Percentiles rank a stretch among this genome's conserved stretches.
Evolutionary conservation across 2,329 filamentous ascomycete species (phyloP).

Genomic region (Proliferodiscus dingleyae): DNA sequence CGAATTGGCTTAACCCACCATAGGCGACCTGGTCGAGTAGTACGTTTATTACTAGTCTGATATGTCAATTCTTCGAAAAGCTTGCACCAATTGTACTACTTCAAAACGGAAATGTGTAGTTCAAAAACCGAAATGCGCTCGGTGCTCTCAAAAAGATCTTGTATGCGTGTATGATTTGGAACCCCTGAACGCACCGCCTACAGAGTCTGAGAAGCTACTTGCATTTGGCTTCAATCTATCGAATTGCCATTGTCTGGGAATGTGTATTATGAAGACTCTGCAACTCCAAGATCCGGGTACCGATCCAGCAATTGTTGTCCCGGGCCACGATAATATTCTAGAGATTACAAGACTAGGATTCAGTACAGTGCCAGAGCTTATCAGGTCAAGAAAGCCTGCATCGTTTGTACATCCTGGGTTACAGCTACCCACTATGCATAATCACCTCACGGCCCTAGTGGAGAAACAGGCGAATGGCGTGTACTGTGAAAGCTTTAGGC

Average conservation of each 20-base stretch:
- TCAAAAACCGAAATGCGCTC: conserved; percentile 7
- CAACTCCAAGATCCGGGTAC: neutral
- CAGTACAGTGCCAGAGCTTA: conserved; percentile 3
- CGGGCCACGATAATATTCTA: conserved; percentile 3
- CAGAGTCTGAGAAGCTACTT: neutral
- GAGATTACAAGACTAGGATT: conserved; percentile 5
- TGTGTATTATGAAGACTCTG: conserved; percentile 7
- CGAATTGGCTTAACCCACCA: too few relatives aligned
- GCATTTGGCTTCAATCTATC: neutral
- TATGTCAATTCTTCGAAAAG: conserved; percentile 8
- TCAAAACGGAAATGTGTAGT: conserved; percentile 9
- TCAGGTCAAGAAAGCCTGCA: conserved; percentile 3
- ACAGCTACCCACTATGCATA: conserved; percentile 1
- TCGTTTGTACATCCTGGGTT: conserved; percentile 7
- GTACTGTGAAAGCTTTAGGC: conserved; percentile 1
- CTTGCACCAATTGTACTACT: conserved; percentile 8
- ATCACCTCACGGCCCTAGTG: neutral
- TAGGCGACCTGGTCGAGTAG: too few relatives aligned
- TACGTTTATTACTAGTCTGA: too few relatives aligned
- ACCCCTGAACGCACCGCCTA: conserved; percentile 1
- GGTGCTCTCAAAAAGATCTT: conserved; percentile 7
- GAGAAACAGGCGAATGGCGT: neutral
- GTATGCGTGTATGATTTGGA: conserved; percentile 7
- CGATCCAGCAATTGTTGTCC: conserved; percentile 6
- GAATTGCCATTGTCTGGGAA: neutral